Percentiles rank a stretch among this genome's conserved stretches.
These are phyloP conservation scores for Hansfordia pulvinata DNA, from an alignment of 2,329 filamentous ascomycete species.

Conservation along the genomic window DNA sequence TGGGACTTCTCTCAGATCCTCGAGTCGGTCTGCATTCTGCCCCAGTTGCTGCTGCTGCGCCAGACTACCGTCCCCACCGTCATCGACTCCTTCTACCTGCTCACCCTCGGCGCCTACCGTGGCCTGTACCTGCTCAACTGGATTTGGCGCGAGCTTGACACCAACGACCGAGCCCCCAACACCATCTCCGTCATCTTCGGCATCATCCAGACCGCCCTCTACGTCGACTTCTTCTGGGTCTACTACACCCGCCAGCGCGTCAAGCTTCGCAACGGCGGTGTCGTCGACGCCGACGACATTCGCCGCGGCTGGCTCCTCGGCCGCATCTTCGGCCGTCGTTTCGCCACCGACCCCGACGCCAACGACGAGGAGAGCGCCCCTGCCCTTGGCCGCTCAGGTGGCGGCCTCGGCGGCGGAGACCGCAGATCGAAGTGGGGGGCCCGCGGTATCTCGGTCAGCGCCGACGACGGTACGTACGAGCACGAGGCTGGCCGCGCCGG, in stretches of 20 bases:
- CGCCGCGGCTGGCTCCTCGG: conserved; percentile 73
- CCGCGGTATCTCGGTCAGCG: conserved; percentile 52
- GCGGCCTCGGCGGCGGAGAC: conserved; percentile 9
- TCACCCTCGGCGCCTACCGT: conserved; percentile 77
- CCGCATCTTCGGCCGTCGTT: conserved; percentile 56
- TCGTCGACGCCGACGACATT: conserved; percentile 84
- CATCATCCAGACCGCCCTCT: conserved; percentile 76
- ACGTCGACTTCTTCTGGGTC: conserved; percentile 92
- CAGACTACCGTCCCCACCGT: conserved; percentile 94
- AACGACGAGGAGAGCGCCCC: conserved; percentile 48
- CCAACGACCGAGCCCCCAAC: conserved; percentile 45
- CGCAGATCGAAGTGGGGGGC: conserved; percentile 45
- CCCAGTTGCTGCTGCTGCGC: conserved; percentile 79
- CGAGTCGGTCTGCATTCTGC: conserved; percentile 81
- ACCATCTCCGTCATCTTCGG: conserved; percentile 74
- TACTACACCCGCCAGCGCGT: conserved; percentile 90
- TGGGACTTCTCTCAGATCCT: conserved; percentile 88
- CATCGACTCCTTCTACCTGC: conserved; percentile 91
- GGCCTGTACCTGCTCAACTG: conserved; percentile 86
- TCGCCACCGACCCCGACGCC: conserved; percentile 33
- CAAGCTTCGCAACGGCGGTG: conserved; percentile 76
- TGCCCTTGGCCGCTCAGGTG: conserved; percentile 23
- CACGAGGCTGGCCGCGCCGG: conserved; percentile 25
- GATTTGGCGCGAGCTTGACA: conserved; percentile 56
- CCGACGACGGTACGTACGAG: conserved; percentile 45